A percentile compares a stretch with the other conserved stretches of the same genome.
Evolutionary conservation across 2,329 filamentous ascomycete species (phyloP).

Genomic region (Pseudophaeomoniella oleicola): DNA sequence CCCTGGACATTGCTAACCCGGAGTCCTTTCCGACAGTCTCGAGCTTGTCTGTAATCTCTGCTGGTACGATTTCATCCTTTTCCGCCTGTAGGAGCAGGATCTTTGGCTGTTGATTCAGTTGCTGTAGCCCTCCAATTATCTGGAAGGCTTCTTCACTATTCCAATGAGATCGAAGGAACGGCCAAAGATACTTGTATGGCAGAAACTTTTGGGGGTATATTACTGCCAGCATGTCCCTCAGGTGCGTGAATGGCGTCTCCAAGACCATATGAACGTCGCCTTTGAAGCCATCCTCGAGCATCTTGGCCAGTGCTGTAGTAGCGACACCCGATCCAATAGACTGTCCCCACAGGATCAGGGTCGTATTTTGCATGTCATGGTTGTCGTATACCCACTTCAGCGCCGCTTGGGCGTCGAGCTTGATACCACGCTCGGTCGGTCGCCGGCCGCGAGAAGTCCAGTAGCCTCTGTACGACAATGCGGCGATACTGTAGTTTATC

Average conservation of each 20-base stretch:
- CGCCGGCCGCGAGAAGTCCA: conserved; percentile 58
- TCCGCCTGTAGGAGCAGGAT: conserved; percentile 26
- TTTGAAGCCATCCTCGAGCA: conserved; percentile 5
- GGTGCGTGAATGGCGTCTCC: conserved; percentile 62
- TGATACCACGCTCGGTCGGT: conserved; percentile 55
- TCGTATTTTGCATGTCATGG: conserved; percentile 7
- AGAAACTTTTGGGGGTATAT: conserved; percentile 70
- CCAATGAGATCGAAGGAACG: conserved; percentile 53
- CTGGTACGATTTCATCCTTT: conserved; percentile 29
- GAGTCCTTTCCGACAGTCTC: background rate
- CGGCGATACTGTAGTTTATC: conserved; percentile 23
- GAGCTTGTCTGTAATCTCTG: conserved; percentile 1
- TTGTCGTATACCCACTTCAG: conserved; percentile 43
- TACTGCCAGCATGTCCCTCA: conserved; percentile 54
- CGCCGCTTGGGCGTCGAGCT: conserved; percentile 51
- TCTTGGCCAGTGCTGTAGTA: conserved; percentile 21
- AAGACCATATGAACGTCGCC: conserved; percentile 37
- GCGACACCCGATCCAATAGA: conserved; percentile 62
- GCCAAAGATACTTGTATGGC: conserved; percentile 60
- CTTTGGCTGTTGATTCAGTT: conserved; percentile 9
- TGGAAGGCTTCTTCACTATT: conserved; percentile 28
- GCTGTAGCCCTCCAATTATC: conserved; percentile 17
- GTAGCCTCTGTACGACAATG: conserved; percentile 52
- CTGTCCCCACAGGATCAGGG: conserved; percentile 58
- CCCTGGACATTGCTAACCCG: background rate